Percentiles rank a stretch among this genome's conserved stretches.
Conservation (phyloP, 306 rosid species). For the Psophocarpus tetragonolobus region DNA sequence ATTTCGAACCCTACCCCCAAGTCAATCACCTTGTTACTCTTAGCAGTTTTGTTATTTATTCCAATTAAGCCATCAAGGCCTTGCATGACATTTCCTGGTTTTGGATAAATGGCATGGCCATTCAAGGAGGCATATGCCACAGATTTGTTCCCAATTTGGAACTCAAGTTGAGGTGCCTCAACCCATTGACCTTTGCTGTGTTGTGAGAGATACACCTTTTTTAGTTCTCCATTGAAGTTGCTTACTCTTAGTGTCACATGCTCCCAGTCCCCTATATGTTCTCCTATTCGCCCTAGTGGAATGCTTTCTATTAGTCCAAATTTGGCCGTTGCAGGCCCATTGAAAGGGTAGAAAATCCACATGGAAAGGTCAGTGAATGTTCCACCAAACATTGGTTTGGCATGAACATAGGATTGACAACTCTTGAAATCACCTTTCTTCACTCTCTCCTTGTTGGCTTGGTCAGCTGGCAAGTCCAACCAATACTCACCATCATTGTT, state of each 20-base stretch:
- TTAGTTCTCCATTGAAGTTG: conserved; percentile 36
- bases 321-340: conserved; percentile 39
- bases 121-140: conserved; percentile 36
- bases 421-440: conserved; percentile 37
- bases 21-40: conserved; percentile 32
- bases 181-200: conserved; percentile 43
- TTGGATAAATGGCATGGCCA: conserved; percentile 45
- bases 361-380: conserved; percentile 37
- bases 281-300: conserved; percentile 36
- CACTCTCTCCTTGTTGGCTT: conserved; percentile 30
- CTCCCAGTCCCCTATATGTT: conserved; percentile 43
- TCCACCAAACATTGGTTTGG: conserved; percentile 44
- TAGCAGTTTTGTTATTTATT: conserved; percentile 33
- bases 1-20: conserved; percentile 27
- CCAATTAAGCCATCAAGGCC: conserved; percentile 33
- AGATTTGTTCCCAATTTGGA: conserved; percentile 34
- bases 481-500: conserved; percentile 38
- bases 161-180: conserved; percentile 30
- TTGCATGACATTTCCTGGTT: conserved; percentile 39
- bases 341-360: conserved; percentile 44
- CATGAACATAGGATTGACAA: conserved; percentile 34
- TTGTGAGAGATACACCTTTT: conserved; percentile 35
- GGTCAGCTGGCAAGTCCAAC: conserved; percentile 36
- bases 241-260: conserved; percentile 41
- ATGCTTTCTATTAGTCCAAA: conserved; percentile 26